These are phyloP conservation scores for Talaromyces sp. DNA, from an alignment of 2,329 filamentous ascomycete species.

Conservation along the genomic window DNA sequence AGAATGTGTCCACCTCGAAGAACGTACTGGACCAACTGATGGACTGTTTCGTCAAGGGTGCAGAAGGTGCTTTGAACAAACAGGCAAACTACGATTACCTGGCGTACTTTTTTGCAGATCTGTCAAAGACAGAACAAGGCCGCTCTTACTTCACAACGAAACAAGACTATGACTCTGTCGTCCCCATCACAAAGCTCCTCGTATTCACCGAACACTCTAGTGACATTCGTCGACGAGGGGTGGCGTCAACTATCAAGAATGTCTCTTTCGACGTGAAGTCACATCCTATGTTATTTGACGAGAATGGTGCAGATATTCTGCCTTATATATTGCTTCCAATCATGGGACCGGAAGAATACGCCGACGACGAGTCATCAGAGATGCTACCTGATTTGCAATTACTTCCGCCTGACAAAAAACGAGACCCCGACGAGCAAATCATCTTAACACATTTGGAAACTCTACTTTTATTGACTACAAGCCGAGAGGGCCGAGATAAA, in stretches of 20 bases:
- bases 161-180: conserved; percentile 71
- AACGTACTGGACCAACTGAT: conserved; percentile 82
- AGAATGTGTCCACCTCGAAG: conserved; percentile 60
- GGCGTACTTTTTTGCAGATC: conserved; percentile 86
- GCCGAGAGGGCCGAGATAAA: conserved; percentile 64
- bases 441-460: conserved; percentile 87
- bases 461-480: conserved; percentile 74
- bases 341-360: conserved; percentile 80
- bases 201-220: conserved; percentile 92
- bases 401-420: conserved; percentile 79
- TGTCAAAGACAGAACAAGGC: conserved; percentile 73
- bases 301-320: conserved; percentile 62
- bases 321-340: conserved; percentile 87
- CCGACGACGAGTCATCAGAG: conserved; percentile 74
- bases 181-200: conserved; percentile 86
- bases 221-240: conserved; percentile 78
- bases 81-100: conserved; percentile 86
- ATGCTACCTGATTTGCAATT: conserved; percentile 91
- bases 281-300: conserved; percentile 66
- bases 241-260: conserved; percentile 95
- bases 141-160: conserved; percentile 67
- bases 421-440: conserved; percentile 70
- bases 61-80: conserved; percentile 75
- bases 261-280: conserved; percentile 73
- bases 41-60: conserved; percentile 92